A percentile compares a stretch with the other conserved stretches of the same genome.
Conservation (phyloP, 1,284 basidiomycete species). For the Trichosporon sp. region DNA sequence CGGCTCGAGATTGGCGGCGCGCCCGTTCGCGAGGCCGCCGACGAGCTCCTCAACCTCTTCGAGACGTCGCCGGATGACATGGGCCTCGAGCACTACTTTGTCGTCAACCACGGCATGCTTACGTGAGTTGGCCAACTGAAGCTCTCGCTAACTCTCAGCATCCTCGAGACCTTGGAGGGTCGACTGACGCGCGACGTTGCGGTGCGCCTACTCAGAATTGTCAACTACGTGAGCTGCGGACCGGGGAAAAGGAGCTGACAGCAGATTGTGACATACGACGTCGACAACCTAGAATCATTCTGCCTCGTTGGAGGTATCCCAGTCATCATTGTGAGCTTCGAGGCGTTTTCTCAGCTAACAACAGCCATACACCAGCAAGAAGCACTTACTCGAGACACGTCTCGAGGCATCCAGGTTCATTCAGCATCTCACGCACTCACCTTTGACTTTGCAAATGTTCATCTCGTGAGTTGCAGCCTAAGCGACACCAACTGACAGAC, state of each 20-base stretch:
- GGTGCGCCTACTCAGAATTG: constrained; percentile 75
- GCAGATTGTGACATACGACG: constrained; percentile 78
- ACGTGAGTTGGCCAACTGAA: constrained; percentile 49
- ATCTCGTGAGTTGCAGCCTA: constrained; percentile 70
- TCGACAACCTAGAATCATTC: constrained; percentile 86
- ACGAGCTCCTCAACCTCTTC: constrained; percentile 51
- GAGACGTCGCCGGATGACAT: constrained; percentile 59
- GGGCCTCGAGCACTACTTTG: constrained; percentile 84
- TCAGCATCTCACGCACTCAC: constrained; percentile 80
- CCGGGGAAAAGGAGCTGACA: background rate
- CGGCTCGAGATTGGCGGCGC: constrained; percentile 69
- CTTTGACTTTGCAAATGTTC: constrained; percentile 94
- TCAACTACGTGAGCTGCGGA: constrained; percentile 65
- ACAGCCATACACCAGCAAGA: constrained; percentile 80
- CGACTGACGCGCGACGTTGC: constrained; percentile 73
- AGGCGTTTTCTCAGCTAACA: background rate
- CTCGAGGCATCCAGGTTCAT: constrained; percentile 95
- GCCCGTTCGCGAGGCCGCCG: constrained; percentile 62
- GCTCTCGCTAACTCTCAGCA: constrained; percentile 35
- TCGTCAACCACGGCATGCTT: constrained; percentile 87
- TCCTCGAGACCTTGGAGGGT: constrained; percentile 84
- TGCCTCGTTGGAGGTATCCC: constrained; percentile 91
- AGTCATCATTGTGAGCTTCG: constrained; percentile 69
- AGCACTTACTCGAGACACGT: constrained; percentile 85
- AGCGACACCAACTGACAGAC: constrained; percentile 11